Conservation (phyloP, 129 eudicot species). For the Pulicaria dysenterica region DNA sequence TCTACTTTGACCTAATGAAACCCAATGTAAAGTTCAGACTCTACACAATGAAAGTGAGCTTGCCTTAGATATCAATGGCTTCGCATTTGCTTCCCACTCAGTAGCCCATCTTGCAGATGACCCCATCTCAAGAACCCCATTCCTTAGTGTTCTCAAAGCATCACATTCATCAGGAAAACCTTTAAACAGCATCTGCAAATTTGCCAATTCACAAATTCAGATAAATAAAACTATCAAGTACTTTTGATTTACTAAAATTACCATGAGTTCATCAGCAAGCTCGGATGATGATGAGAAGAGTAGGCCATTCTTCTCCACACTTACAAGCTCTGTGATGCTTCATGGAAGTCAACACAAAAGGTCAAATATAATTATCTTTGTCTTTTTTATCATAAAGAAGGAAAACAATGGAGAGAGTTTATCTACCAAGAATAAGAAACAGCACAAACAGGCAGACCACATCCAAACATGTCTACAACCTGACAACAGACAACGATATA, state of each 20-base stretch:
- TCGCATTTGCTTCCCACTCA: slow-evolving; percentile 92
- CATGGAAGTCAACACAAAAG: slow-evolving; percentile 15
- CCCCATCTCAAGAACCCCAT: slow-evolving; percentile 61
- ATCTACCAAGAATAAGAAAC: slow-evolving; percentile 95
- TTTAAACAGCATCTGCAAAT: slow-evolving; percentile 78
- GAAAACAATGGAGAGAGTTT: slow-evolving; percentile 15
- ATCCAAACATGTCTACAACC: slow-evolving; percentile 99
- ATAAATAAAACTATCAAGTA: background rate
- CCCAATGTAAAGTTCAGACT: too few relatives aligned
- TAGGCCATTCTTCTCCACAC: slow-evolving; percentile 76
- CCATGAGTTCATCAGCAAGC: slow-evolving; percentile 91
- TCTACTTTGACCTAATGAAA: background rate
- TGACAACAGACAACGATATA: slow-evolving; percentile 22
- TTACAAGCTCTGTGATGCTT: slow-evolving; percentile 91
- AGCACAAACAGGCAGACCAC: slow-evolving; percentile 94
- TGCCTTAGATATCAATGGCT: slow-evolving; percentile 80
- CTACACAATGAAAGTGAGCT: slow-evolving; percentile 25
- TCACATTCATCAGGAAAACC: slow-evolving; percentile 76
- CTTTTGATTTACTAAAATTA: slow-evolving; percentile 33
- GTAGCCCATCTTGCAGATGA: slow-evolving; percentile 77
- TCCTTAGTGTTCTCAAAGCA: slow-evolving; percentile 53
- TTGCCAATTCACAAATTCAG: background rate
- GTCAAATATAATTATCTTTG: background rate
- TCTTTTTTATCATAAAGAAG: background rate
- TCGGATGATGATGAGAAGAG: slow-evolving; percentile 92